phyloP scores from a whole-genome alignment of 441 rosid species.

The Jatropha podagrica region DNA sequence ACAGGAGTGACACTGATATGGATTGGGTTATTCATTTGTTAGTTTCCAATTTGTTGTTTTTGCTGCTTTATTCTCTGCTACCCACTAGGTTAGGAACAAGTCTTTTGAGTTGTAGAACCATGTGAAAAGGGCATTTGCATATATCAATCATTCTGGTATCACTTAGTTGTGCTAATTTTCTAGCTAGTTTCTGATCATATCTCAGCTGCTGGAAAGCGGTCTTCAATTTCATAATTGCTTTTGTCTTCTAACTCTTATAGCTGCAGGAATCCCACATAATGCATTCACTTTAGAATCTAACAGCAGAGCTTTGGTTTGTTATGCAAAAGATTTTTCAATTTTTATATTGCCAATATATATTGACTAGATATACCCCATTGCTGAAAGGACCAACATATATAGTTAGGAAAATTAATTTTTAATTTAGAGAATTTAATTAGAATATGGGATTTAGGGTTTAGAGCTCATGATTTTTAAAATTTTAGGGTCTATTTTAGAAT shows the following conservation, averaged over 20 bases:
- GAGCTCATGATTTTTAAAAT: too few species aligned
- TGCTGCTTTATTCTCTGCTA: slow-evolving; percentile 32
- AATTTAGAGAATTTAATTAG: too few species aligned
- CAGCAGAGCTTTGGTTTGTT: background rate
- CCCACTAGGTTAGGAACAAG: slow-evolving; percentile 1
- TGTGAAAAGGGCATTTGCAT: slow-evolving; percentile 15
- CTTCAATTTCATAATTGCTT: slow-evolving; percentile 29
- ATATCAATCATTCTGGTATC: slow-evolving; percentile 22
- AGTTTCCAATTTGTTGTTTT: slow-evolving; percentile 31
- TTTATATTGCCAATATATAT: background rate
- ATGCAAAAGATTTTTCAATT: background rate
- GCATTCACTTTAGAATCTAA: slow-evolving; percentile 6
- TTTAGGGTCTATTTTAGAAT: too few species aligned
- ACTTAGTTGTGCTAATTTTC: slow-evolving; percentile 15
- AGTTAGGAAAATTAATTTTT: too few species aligned
- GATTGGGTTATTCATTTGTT: slow-evolving; percentile 22
- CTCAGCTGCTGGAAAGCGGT: slow-evolving; percentile 33
- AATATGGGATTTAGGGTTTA: too few species aligned
- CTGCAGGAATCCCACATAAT: background rate
- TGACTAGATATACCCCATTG: background rate
- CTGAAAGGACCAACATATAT: background rate
- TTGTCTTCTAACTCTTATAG: background rate
- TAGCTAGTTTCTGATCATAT: slow-evolving; percentile 23
- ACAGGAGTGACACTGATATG: background rate
- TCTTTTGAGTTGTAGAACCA: background rate